These are phyloP conservation scores for Neckera pumila DNA, from an alignment of 225 moss, liverwort and hornwort genomes.

Conservation along the genomic window DNA sequence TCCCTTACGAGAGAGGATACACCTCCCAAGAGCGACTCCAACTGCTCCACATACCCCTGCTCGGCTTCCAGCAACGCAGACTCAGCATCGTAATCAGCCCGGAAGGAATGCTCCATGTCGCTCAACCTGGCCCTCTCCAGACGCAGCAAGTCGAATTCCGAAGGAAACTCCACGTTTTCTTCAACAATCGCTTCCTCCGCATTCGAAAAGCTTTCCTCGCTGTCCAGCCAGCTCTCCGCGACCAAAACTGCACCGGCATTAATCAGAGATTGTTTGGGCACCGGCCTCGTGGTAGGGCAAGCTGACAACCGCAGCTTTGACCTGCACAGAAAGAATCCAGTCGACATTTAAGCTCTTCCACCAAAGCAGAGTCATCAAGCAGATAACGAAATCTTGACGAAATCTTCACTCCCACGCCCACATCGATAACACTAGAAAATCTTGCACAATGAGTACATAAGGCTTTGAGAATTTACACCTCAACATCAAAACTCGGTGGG, in stretches of 20 bases:
- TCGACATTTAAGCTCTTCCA: not conserved
- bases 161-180: constrained; percentile 38
- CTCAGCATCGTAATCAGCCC: constrained; percentile 17
- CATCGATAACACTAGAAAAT: not conserved
- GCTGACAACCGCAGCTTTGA: constrained; percentile 5
- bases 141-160: constrained; percentile 65
- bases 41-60: not conserved
- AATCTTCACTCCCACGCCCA: not conserved
- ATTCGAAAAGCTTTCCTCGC: constrained; percentile 33
- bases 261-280: not conserved
- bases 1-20: constrained; percentile 11
- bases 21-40: constrained; percentile 12
- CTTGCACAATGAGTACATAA: not conserved
- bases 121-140: constrained; percentile 82
- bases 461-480: not conserved
- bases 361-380: not conserved
- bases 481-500: not conserved
- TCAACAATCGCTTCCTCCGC: constrained; percentile 37
- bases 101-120: constrained; percentile 61
- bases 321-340: not conserved
- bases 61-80: constrained; percentile 28
- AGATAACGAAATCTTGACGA: not conserved
- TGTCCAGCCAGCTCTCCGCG: constrained; percentile 47
- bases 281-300: not conserved
- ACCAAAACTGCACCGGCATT: constrained; percentile 15